These are phyloP conservation scores for Ceratocystiopsis minuta DNA, from an alignment of 2,329 filamentous ascomycete genomes.

Conservation along the genomic window DNA sequence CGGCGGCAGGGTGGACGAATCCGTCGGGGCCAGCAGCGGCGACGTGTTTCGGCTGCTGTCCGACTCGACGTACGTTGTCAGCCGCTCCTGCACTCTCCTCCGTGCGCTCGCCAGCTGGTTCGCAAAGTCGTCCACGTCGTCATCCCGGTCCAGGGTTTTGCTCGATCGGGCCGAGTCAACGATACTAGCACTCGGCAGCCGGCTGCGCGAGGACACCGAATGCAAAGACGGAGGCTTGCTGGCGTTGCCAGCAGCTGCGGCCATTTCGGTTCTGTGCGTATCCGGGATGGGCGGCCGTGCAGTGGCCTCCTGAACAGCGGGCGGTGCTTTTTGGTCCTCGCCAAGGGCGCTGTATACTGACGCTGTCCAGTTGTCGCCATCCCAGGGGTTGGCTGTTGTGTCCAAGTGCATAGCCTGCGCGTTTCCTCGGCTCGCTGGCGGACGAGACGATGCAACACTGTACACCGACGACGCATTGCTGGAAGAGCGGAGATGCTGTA, in stretches of 20 bases:
- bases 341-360: conserved; percentile 3
- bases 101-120: conserved; percentile 54
- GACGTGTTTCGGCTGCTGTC: conserved; percentile 32
- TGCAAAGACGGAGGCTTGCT: conserved; percentile 2
- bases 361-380: conserved; percentile 13
- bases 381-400: conserved; percentile 28
- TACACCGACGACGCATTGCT: conserved; percentile 74
- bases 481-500: conserved; percentile 64
- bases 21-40: conserved; percentile 19
- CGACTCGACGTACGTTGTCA: conserved; percentile 50
- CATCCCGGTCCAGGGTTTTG: conserved; percentile 21
- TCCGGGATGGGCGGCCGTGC: not conserved
- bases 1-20: conserved; percentile 17
- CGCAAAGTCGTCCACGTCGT: conserved; percentile 52
- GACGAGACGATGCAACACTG: conserved; percentile 16
- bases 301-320: not conserved
- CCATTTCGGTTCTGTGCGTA: no score
- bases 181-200: conserved; percentile 17
- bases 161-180: conserved; percentile 4
- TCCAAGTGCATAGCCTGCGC: no score
- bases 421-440: not conserved
- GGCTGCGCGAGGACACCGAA: conserved; percentile 41
- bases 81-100: conserved; percentile 52
- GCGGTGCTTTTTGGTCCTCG: not conserved
- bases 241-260: no score